Base-by-base conservation (phyloP, 208 protist genomes). In the Angomonas deanei region DNA sequence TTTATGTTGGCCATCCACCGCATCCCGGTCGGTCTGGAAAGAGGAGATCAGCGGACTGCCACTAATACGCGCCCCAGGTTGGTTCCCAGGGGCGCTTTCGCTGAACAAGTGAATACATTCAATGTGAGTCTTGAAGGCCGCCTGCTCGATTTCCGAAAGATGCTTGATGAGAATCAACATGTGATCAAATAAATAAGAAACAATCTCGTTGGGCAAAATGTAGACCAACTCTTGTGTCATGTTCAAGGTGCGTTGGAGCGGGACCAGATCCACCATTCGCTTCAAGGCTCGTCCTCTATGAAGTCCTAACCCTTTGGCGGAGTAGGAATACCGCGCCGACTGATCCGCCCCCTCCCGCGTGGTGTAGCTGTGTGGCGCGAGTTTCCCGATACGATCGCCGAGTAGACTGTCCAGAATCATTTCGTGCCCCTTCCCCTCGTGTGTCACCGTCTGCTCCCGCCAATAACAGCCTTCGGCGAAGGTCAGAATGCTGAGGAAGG, bases 121-220 rank as follows among this genome's bases (percentile, higher is more conserved):
- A 11, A 84, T 46, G 68, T 91, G 88, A 4, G 63, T 59, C n/a
- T 61, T 55, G 59, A 80, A 81, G n/a, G 88, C 79, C n/a, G 39
- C 64, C 31, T 87, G 57, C 67, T 94, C 88, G 32, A 88, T 74
- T 58, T 91, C 80, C 4, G 84, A 76, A 11, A 95, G 58, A 48
- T 83, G 78, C 28, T 73, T 78, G 42, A 93, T 60, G 21, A 82
- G 66, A 24, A 72, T 75, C 28, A 95, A 68, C 86, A 93, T 91
- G 63, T 92, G 76, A 61, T 95, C 89, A 66, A 95, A 91, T 54
- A 91, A 61, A 50, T 86, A 88, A 15, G 86, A 84, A 38, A 87
- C 72, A 19, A 93, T 78, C 39, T 92, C 86, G 63, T 88, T 93
- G 10, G 85, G 85, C 27, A 74, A 73, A 36, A 93, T 84, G 63